Evolutionary conservation across 1,284 basidiomycete species (phyloP), one percentile per base, ranked within the genome.

Genomic region (Blastosporella zonata): DNA sequence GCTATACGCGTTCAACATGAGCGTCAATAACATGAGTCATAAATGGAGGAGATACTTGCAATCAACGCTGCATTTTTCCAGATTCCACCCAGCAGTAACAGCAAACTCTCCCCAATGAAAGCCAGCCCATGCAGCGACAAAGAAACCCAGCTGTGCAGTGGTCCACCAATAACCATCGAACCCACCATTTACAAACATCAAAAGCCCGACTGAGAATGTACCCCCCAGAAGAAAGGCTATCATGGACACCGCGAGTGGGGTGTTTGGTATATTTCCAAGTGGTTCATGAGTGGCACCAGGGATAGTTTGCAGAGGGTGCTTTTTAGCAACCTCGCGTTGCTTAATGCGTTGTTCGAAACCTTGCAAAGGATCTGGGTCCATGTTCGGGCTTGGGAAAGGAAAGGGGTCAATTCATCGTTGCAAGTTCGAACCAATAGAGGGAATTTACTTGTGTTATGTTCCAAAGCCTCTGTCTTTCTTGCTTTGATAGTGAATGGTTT

Each of bases 31-130:
- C 18, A 38, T 39, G 42, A 27, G 33, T 20, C 47, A 33, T 31
- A n/a, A n/a, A n/a, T 31, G 27, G 12, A 9, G 6, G 3, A 7
- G 29, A 3, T 40, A 42, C 91, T 75, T 65, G 97, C 95, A 96
- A 64, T 97, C 93, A 2, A 96, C 82, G 53, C 84, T 93, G 60
- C 95, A 89, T 65, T 95, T 96, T 46, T 90, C 87, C 33, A 87
- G 71, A 67, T 99, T 99, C 89, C 92, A 99, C 15, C 90, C 90
- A 1, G 95, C 94, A 3, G 97, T 98, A 6, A 96, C 93, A 44
- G 87, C 87, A 64, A 96, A 99, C 66, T 99, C 97, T 31, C 82
- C 83, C 80, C 94, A 88, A 63, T 99, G 97, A 64, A 99, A 99
- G 28, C 76, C 69, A 1, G 88, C 77, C 87, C 90, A 92, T 1